These are phyloP conservation scores for Aspergillus wentii DNA, from an alignment of 495 filamentous ascomycete species.

Conservation along the genomic window DNA sequence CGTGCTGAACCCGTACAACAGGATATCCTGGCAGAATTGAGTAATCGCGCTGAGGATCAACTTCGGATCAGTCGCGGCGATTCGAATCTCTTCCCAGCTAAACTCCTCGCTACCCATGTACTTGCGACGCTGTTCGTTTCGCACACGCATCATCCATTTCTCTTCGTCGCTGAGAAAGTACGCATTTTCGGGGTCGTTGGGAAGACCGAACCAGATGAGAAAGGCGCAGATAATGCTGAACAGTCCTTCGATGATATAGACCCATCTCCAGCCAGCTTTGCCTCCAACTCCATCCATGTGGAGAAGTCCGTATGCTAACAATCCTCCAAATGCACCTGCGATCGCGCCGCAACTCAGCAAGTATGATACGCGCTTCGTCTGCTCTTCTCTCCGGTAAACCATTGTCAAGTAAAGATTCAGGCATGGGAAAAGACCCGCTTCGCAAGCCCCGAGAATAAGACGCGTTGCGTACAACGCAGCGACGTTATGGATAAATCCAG, in stretches of 20 bases:
- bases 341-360: constrained; percentile 40
- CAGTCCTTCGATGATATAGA: constrained; percentile 53
- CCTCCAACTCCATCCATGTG: constrained; percentile 40
- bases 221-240: constrained; percentile 45
- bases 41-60: constrained; percentile 37
- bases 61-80: constrained; percentile 36
- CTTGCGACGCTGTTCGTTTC: constrained; percentile 32
- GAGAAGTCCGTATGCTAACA: constrained; percentile 40
- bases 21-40: constrained; percentile 51
- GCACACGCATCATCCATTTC: constrained; percentile 45
- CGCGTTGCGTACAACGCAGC: constrained; percentile 50
- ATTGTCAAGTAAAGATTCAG: constrained; percentile 48
- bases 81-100: constrained; percentile 45
- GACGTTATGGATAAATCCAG: constrained; percentile 47
- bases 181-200: constrained; percentile 50
- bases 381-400: constrained; percentile 45
- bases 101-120: constrained; percentile 48
- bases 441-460: constrained; percentile 57
- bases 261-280: constrained; percentile 40
- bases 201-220: constrained; percentile 50
- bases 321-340: constrained; percentile 38
- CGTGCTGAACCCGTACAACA: constrained; percentile 55
- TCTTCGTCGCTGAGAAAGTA: constrained; percentile 49
- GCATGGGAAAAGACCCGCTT: constrained; percentile 68
- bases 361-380: constrained; percentile 38